Evolutionary conservation across 148 eudicot species (phyloP).

Genomic region (Heliamphora exappendiculata): DNA sequence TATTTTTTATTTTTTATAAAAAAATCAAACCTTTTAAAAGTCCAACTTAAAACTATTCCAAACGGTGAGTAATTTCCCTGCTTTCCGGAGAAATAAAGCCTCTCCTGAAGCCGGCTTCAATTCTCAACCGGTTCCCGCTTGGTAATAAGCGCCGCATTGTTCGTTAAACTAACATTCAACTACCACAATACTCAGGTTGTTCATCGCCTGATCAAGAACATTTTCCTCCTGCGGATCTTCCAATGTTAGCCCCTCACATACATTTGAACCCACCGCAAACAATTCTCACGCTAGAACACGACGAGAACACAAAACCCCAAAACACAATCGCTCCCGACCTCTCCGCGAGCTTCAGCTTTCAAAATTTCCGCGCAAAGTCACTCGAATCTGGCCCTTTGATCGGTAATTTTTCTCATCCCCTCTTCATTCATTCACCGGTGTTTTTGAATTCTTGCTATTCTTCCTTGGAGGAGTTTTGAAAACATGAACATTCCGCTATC

Average conservation of each 20-base stretch:
- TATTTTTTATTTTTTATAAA: no score
- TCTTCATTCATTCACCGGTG: background rate
- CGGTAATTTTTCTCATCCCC: background rate
- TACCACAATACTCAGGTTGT: no score
- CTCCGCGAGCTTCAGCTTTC: background rate
- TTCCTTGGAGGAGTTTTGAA: background rate
- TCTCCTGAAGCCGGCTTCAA: no score
- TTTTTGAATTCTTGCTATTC: background rate
- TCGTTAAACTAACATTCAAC: no score
- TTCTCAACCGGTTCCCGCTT: no score
- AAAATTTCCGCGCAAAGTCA: background rate
- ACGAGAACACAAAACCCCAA: background rate
- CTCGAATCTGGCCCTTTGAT: background rate
- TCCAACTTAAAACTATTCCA: no score
- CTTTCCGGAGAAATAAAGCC: no score
- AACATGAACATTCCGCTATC: slow-evolving; percentile 49
- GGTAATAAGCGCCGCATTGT: no score
- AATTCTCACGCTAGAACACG: background rate
- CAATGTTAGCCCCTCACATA: background rate
- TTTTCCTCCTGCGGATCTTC: background rate
- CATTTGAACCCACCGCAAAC: background rate
- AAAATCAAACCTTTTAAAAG: no score
- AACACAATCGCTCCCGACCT: background rate
- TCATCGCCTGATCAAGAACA: background rate
- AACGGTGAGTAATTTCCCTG: no score